Percentiles rank a stretch among this genome's conserved stretches.
These are phyloP conservation scores for Aureobasidium vineae DNA, from an alignment of 2,329 filamentous ascomycete genomes.

Conservation along the genomic window DNA sequence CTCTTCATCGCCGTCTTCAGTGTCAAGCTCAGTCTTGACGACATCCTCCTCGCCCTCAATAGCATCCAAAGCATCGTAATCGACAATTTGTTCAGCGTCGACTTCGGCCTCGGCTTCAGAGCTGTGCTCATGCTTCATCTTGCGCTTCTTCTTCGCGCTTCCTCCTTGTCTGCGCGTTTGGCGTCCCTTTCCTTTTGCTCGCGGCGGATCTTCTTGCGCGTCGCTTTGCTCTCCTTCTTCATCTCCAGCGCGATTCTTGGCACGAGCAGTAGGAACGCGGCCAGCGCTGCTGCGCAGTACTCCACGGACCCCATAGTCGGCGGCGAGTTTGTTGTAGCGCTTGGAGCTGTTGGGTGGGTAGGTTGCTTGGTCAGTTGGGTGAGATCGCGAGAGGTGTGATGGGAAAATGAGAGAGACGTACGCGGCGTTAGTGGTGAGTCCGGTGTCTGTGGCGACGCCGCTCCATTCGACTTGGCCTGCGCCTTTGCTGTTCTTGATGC, in stretches of 20 bases:
- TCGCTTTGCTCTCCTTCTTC: slow-evolving; percentile 24
- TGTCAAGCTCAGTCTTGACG: background rate
- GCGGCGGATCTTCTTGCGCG: slow-evolving; percentile 1
- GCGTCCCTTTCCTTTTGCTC: slow-evolving; percentile 19
- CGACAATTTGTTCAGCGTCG: slow-evolving; percentile 1
- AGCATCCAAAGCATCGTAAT: slow-evolving; percentile 3
- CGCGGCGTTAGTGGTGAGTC: slow-evolving; percentile 66
- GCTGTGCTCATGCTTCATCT: slow-evolving; percentile 25
- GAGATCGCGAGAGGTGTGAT: background rate
- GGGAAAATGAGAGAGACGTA: slow-evolving; percentile 47
- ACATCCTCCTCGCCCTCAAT: background rate
- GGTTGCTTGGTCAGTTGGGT: no score
- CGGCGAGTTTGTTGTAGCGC: slow-evolving; percentile 65
- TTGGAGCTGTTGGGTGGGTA: slow-evolving; percentile 55
- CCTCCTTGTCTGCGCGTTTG: slow-evolving; percentile 13
- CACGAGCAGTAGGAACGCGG: slow-evolving; percentile 23
- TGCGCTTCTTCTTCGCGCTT: slow-evolving; percentile 26
- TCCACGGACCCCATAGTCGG: slow-evolving; percentile 48
- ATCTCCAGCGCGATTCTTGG: slow-evolving; percentile 24
- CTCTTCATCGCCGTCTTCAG: slow-evolving; percentile 2
- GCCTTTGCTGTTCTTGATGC: slow-evolving; percentile 60
- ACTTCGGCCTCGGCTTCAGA: slow-evolving; percentile 6
- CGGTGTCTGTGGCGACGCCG: slow-evolving; percentile 62
- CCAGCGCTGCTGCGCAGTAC: slow-evolving; percentile 39
- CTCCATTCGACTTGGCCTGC: slow-evolving; percentile 64